A percentile compares a stretch with the other conserved stretches of the same genome.
These are phyloP conservation scores for Kitagawia praeruptora DNA, from an alignment of 129 eudicot genomes.

Conservation along the genomic window DNA sequence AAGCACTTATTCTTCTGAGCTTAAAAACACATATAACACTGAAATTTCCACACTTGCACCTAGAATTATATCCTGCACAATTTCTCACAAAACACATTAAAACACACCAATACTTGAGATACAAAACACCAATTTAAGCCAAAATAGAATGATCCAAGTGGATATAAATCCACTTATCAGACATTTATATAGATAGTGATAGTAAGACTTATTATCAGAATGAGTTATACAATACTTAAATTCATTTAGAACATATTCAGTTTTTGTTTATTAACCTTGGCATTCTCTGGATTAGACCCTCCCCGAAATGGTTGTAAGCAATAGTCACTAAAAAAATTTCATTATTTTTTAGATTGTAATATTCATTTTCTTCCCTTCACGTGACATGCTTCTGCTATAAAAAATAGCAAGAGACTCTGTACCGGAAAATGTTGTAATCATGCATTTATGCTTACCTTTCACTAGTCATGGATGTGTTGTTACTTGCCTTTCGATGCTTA, in stretches of 20 bases:
- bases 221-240: background rate
- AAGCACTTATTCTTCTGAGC: no score
- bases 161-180: no score
- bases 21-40: no score
- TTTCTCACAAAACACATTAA: no score
- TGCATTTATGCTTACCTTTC: constrained; percentile 24
- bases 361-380: background rate
- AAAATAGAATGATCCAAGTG: no score
- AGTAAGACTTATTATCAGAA: no score
- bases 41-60: no score
- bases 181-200: background rate
- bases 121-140: no score
- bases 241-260: background rate
- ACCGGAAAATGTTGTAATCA: background rate
- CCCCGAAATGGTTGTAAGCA: constrained; percentile 49
- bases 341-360: background rate
- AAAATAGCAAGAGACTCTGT: background rate
- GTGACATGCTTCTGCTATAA: background rate
- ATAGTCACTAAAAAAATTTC: constrained; percentile 24
- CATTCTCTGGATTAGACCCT: constrained; percentile 51
- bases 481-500: constrained; percentile 4
- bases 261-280: constrained; percentile 29
- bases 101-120: no score
- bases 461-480: constrained; percentile 57
- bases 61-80: no score